Evolutionary conservation across 139 green algal species (phyloP).

Genomic region (Coelastrella sp.): DNA sequence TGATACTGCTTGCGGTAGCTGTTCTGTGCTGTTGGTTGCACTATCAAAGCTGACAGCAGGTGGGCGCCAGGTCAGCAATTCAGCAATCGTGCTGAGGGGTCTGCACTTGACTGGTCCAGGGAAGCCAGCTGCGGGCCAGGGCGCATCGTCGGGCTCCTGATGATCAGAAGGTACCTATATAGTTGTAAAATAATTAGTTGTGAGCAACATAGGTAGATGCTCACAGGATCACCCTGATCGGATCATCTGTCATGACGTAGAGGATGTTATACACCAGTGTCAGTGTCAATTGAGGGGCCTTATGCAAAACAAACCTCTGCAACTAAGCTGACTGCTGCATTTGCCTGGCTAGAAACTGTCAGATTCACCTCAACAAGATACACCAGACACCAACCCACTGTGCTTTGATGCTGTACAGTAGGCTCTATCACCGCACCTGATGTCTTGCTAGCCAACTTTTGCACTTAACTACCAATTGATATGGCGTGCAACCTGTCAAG

Average conservation of each 20-base stretch:
- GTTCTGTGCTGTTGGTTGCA: neutral
- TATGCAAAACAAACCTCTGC: neutral
- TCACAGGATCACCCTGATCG: no score
- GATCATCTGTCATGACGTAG: no score
- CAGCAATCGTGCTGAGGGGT: conserved; percentile 14
- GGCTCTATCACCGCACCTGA: neutral
- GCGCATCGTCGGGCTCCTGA: neutral
- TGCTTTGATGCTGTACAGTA: no score
- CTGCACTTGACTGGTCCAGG: conserved; percentile 2
- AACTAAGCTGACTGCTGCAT: neutral
- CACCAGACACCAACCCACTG: no score
- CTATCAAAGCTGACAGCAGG: neutral
- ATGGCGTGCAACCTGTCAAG: neutral
- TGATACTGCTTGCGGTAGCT: neutral
- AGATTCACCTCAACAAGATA: no score
- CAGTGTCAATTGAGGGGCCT: neutral
- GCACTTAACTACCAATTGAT: neutral
- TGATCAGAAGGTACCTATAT: neutral
- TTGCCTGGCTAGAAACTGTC: no score
- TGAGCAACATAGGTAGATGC: no score
- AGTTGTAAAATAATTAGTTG: no score
- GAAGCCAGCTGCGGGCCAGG: conserved; percentile 17
- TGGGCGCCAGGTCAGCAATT: conserved; percentile 27
- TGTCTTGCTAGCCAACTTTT: neutral
- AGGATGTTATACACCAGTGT: neutral